phyloP scores from a whole-genome alignment of 805 yeast species.

The Ogataea sp. region DNA sequence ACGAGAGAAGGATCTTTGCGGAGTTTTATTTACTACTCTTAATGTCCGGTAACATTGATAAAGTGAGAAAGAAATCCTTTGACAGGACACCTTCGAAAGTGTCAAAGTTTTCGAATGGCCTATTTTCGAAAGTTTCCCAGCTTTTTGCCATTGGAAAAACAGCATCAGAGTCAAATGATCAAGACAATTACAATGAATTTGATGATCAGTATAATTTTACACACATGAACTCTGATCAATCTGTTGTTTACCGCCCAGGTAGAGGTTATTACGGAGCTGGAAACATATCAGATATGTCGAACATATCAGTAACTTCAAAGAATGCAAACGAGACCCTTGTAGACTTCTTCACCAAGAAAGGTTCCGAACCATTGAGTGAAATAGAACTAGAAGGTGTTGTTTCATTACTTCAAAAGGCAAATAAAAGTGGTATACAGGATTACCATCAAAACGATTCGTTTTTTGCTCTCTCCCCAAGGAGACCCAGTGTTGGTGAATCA shows the following conservation, averaged over 20 bases:
- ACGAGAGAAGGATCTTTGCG: too few relatives aligned
- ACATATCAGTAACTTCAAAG: constrained; percentile 7
- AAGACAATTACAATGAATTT: background rate
- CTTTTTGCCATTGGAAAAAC: background rate
- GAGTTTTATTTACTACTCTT: background rate
- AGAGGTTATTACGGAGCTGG: background rate
- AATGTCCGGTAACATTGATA: background rate
- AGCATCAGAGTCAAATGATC: background rate
- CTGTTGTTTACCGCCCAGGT: background rate
- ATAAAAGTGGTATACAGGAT: constrained; percentile 6
- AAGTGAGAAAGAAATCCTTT: background rate
- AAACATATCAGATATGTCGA: constrained; percentile 15
- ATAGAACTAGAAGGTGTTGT: constrained; percentile 78
- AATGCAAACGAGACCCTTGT: constrained; percentile 57
- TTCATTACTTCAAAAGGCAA: constrained; percentile 41
- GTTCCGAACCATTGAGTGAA: constrained; percentile 64
- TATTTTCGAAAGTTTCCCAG: background rate
- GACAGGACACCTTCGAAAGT: background rate
- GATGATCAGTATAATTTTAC: background rate
- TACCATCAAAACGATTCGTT: constrained; percentile 1
- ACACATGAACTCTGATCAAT: background rate
- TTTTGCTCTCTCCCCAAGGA: background rate
- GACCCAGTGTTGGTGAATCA: background rate
- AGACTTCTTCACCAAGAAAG: constrained; percentile 63
- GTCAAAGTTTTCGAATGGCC: background rate